phyloP scores from a whole-genome alignment of 106 monocot species.

The Dendrobium chrysotoxum region DNA sequence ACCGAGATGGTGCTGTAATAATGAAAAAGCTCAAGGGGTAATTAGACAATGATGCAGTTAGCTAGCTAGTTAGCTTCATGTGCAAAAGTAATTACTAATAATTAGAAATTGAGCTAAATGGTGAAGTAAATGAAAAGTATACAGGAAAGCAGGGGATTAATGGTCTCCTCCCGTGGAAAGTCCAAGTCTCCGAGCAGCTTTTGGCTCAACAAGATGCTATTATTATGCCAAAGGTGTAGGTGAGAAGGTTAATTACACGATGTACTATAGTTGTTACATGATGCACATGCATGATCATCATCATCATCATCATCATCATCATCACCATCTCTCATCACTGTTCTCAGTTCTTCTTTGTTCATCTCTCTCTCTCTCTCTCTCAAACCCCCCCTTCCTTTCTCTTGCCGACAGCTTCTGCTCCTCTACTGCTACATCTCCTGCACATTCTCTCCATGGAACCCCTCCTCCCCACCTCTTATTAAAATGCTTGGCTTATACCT shows the following conservation, averaged over 20 bases:
- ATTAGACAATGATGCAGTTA: no score
- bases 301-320: not conserved
- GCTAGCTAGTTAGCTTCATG: no score
- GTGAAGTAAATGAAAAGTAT: no score
- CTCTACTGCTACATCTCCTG: not conserved
- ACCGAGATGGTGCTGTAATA: no score
- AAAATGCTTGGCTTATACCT: not conserved
- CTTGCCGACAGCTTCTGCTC: not conserved
- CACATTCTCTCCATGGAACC: not conserved
- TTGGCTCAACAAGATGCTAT: constrained; percentile 3
- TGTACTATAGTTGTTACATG: not conserved
- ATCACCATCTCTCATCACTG: not conserved
- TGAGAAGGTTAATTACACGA: not conserved
- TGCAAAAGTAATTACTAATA: no score
- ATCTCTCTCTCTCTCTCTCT: not conserved
- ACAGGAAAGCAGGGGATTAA: no score
- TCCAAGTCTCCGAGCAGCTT: no score
- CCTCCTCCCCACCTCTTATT: not conserved
- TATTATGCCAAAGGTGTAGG: not conserved
- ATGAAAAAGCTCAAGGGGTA: no score
- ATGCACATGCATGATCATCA: not conserved
- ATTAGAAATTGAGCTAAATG: no score
- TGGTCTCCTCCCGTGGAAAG: no score
- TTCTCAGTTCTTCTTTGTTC: not conserved
- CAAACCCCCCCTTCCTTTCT: not conserved